Conservation (phyloP, 352 stramenopile genomes). For the Phytophthora fragariae region DNA sequence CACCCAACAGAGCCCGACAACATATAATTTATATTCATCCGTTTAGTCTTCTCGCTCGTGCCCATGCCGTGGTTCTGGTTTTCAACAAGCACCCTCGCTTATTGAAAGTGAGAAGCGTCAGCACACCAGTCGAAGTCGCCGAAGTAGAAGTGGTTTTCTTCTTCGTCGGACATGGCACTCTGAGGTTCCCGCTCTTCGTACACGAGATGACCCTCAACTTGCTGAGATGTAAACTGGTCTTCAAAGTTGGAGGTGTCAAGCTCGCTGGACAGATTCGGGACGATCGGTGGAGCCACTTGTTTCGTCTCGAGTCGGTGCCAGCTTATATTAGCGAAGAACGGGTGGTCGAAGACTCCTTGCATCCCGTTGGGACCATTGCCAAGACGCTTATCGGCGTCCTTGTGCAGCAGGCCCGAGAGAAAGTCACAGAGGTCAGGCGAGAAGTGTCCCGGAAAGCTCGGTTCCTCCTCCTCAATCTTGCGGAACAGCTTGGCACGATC, state of each 20-base stretch:
- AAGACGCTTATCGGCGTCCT: constrained; percentile 66
- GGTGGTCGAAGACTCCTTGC: constrained; percentile 76
- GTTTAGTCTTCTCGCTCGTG: constrained; percentile 4
- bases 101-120: constrained; percentile 54
- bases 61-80: constrained; percentile 3
- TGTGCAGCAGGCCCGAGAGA: constrained; percentile 66
- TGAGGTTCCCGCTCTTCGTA: constrained; percentile 59
- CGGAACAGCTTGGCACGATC: constrained; percentile 95
- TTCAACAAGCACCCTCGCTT: constrained; percentile 6
- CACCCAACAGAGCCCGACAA: constrained; percentile 16
- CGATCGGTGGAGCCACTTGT: constrained; percentile 69
- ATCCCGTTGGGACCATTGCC: constrained; percentile 66
- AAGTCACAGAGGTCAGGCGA: constrained; percentile 67
- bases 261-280: constrained; percentile 51
- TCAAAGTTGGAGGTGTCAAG: constrained; percentile 83
- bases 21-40: constrained; percentile 53
- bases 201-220: constrained; percentile 64
- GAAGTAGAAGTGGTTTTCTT: constrained; percentile 56
- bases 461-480: constrained; percentile 95
- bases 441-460: constrained; percentile 94
- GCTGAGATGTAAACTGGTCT: constrained; percentile 76
- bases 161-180: constrained; percentile 31
- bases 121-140: constrained; percentile 84
- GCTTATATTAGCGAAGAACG: constrained; percentile 78
- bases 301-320: constrained; percentile 83